Evolutionary conservation across 2,329 filamentous ascomycete genomes (phyloP).

Genomic region (Diaporthe longicolla): DNA sequence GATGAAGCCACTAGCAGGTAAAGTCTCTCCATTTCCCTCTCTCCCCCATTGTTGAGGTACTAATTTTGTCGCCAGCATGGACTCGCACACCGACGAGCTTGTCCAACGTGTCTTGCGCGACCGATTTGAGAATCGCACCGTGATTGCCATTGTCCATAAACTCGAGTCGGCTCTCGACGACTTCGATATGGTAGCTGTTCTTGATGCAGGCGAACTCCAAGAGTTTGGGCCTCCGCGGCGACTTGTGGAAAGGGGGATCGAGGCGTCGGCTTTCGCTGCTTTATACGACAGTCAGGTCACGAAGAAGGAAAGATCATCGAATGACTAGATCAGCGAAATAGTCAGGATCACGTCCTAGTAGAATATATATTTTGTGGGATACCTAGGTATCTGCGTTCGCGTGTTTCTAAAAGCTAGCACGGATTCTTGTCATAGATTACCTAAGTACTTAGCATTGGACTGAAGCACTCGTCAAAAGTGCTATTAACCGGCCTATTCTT

Average conservation of each 20-base stretch:
- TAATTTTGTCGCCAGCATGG: constrained; percentile 3
- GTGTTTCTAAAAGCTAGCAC: too few species aligned
- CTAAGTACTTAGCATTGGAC: too few species aligned
- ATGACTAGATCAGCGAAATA: not conserved
- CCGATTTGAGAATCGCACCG: constrained; percentile 12
- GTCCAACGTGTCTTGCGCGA: constrained; percentile 14
- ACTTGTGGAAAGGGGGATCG: not conserved
- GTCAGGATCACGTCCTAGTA: not conserved
- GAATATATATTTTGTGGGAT: not conserved
- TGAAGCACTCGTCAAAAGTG: not conserved
- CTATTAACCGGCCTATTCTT: too few species aligned
- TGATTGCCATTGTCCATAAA: constrained; percentile 13
- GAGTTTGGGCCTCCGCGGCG: constrained; percentile 9
- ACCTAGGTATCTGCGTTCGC: too few species aligned
- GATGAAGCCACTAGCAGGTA: constrained; percentile 22
- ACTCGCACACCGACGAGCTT: constrained; percentile 14
- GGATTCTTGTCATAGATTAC: too few species aligned
- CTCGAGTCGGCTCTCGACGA: constrained; percentile 5
- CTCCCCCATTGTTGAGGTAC: not conserved
- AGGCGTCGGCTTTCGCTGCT: constrained; percentile 11
- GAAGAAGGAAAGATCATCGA: not conserved
- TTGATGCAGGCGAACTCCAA: constrained; percentile 5
- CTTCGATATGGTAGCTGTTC: constrained; percentile 16
- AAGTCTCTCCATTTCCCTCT: not conserved
- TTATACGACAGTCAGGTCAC: not conserved